Base-by-base conservation (phyloP, 2,329 filamentous ascomycete genomes). In the Stachybotrys elegans region DNA sequence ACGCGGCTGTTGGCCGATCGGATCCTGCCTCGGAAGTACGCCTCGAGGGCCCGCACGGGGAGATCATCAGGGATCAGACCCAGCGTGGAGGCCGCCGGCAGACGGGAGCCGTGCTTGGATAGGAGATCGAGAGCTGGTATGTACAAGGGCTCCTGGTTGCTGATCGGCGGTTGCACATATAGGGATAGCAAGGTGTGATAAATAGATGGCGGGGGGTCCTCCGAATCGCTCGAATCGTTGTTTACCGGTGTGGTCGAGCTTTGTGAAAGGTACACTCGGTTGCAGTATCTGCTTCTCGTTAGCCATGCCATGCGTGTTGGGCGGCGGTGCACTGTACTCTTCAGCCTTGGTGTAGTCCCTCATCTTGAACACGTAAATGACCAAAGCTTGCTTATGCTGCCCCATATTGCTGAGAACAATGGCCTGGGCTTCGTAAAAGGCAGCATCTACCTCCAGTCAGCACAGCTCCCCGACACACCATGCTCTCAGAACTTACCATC, bases 331-430 rank as follows among this genome's bases (percentile, higher is more conserved):
- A 73, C 82, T 49, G n/a, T 70, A 95, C 84, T 95, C 89, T 76
- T 98, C 93, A 23, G 93, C 93, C 66, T 95, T 97, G 12, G 70
- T 72, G 50, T 88, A 92, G 62, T 95, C 85, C 53, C 86, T 72
- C 63, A 98, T 79, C 63, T 92, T 93, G 68, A 96, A 98, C 22
- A 97, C 92, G 61, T 95, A 98, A 42, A 98, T 95, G 60, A 93
- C 86, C n/a, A 98, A 71, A 0, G 93, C 93, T 66, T 97, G 90
- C 60, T 89, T 91, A 68, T 98, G 91, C 56, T 92, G 86, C 6
- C 88, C 89, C 88, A 97, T 95, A 55, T 93, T 94, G 65, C 88
- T 90, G 31, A 97, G 79, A 17, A 97, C 84, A 36, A 97, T 84
- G 6, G 93, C 93, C 48, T 92, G 83, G 2, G 89, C 83, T 62